These are phyloP conservation scores for Lactarius vividus DNA, from an alignment of 768 basidiomycete genomes.

Conservation along the genomic window DNA sequence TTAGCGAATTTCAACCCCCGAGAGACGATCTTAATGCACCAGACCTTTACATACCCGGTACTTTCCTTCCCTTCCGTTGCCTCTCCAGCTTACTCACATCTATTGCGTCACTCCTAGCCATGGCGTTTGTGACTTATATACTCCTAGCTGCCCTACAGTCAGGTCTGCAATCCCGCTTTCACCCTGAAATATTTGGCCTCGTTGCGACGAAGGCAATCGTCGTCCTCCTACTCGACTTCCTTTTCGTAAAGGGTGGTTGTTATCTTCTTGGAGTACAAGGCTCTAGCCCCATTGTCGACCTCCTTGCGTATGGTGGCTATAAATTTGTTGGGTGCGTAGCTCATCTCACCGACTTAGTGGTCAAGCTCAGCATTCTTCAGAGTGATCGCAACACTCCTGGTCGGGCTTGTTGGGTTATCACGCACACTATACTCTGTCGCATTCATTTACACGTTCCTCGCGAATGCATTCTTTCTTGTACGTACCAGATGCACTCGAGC, in stretches of 20 bases:
- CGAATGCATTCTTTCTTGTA: conserved; percentile 93
- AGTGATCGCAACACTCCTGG: conserved; percentile 79
- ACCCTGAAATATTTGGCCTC: conserved; percentile 86
- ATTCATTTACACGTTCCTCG: conserved; percentile 83
- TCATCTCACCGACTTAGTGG: not conserved
- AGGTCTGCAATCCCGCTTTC: conserved; percentile 78
- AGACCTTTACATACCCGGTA: conserved; percentile 94
- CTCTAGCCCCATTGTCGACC: conserved; percentile 66
- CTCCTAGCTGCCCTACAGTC: conserved; percentile 83
- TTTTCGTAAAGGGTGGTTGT: conserved; percentile 86
- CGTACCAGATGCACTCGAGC: conserved; percentile 33
- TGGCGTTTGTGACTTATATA: conserved; percentile 96
- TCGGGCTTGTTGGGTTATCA: conserved; percentile 61
- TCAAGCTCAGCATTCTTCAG: conserved; percentile 39
- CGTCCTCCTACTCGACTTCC: conserved; percentile 85
- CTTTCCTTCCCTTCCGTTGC: conserved; percentile 25
- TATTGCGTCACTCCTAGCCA: conserved; percentile 48
- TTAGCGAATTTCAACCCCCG: conserved; percentile 82
- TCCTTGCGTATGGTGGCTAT: conserved; percentile 93
- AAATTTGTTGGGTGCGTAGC: conserved; percentile 88
- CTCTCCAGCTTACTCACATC: conserved; percentile 3
- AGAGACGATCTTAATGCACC: conserved; percentile 95
- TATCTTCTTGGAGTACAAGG: conserved; percentile 89
- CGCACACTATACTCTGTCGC: conserved; percentile 62
- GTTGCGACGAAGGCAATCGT: conserved; percentile 80